Evolutionary conservation across 139 green algal species (phyloP).

Genomic region (Axilococcus clingmanii): DNA sequence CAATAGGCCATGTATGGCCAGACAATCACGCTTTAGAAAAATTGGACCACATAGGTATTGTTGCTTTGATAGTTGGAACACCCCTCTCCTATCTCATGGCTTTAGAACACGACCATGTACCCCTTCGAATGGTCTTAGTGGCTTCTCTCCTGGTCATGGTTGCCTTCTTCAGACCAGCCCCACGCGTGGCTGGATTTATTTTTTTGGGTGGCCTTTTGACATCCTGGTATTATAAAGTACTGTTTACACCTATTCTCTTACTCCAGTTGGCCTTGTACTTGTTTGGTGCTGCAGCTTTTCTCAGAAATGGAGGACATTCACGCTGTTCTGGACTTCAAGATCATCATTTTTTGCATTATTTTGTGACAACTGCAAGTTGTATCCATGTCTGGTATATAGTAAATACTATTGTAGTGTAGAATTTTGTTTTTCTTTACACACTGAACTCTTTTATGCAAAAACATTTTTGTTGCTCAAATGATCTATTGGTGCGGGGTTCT

Average conservation of each 20-base stretch:
- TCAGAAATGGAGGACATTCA: constrained; percentile 49
- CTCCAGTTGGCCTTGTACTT: constrained; percentile 55
- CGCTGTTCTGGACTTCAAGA: constrained; percentile 41
- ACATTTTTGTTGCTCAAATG: constrained; percentile 51
- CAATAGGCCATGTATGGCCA: constrained; percentile 66
- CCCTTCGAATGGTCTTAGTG: constrained; percentile 17
- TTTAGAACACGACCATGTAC: constrained; percentile 24
- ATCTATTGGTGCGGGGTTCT: constrained; percentile 36
- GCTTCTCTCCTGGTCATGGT: constrained; percentile 25
- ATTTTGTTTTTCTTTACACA: too few species aligned
- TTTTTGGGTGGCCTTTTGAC: constrained; percentile 29
- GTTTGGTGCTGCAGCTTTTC: constrained; percentile 45
- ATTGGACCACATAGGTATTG: constrained; percentile 74
- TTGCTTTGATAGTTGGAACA: constrained; percentile 59
- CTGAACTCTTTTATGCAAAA: too few species aligned
- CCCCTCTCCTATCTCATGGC: constrained; percentile 61
- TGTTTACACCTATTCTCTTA: constrained; percentile 45
- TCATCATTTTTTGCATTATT: constrained; percentile 78
- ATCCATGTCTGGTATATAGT: constrained; percentile 54
- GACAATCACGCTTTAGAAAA: constrained; percentile 69
- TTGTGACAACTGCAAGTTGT: constrained; percentile 42
- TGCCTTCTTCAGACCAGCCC: constrained; percentile 51
- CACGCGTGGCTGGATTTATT: constrained; percentile 53
- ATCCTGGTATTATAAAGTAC: constrained; percentile 23
- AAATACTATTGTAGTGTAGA: too few species aligned